Evolutionary conservation across 441 rosid species (phyloP).

Genomic region (Daphne laureola): DNA sequence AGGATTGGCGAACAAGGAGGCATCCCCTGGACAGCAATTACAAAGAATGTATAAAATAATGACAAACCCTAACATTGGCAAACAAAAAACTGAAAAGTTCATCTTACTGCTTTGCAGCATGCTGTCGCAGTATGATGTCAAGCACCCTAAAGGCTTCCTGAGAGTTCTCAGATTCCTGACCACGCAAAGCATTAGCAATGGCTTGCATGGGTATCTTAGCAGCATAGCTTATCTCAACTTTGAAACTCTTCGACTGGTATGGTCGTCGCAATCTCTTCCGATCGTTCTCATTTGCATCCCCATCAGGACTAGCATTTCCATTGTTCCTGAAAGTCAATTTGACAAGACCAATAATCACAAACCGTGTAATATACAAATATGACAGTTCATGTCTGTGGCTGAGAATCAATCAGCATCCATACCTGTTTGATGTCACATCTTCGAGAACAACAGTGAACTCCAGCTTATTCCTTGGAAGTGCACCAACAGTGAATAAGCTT

Average conservation of each 20-base stretch:
- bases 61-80: neutral
- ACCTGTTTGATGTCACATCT: slow-evolving; percentile 39
- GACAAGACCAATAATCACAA: slow-evolving; percentile 11
- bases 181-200: slow-evolving; percentile 41
- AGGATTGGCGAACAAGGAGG: slow-evolving; percentile 57
- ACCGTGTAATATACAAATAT: neutral
- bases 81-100: neutral
- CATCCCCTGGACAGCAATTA: slow-evolving; percentile 34
- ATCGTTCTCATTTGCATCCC: slow-evolving; percentile 20
- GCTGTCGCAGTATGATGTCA: slow-evolving; percentile 42
- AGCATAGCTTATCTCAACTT: slow-evolving; percentile 44
- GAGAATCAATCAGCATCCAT: too few species aligned
- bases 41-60: slow-evolving; percentile 1
- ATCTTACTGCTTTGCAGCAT: slow-evolving; percentile 54
- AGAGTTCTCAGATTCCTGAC: slow-evolving; percentile 34
- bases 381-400: neutral
- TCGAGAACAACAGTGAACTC: slow-evolving; percentile 49
- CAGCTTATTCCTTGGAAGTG: slow-evolving; percentile 40
- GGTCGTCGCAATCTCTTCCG: slow-evolving; percentile 38
- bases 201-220: slow-evolving; percentile 45
- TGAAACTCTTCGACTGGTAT: slow-evolving; percentile 27
- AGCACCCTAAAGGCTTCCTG: slow-evolving; percentile 47
- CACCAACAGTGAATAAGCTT: slow-evolving; percentile 37
- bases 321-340: slow-evolving; percentile 12
- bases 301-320: slow-evolving; percentile 23